These are phyloP conservation scores for Paecilomyces variotii DNA, from an alignment of 2,329 filamentous ascomycete genomes.

Conservation along the genomic window DNA sequence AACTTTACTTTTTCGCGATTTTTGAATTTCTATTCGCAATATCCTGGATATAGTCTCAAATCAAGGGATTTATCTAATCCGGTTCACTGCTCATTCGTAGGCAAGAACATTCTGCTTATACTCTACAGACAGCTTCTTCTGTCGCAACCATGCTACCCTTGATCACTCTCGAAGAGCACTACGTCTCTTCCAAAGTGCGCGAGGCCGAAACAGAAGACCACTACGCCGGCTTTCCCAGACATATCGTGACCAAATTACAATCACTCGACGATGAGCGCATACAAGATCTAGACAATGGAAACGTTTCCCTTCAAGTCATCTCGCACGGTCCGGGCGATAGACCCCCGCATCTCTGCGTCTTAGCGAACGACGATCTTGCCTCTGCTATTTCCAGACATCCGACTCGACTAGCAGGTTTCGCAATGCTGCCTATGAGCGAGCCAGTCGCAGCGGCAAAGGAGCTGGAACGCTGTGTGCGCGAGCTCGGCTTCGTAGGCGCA, in stretches of 20 bases:
- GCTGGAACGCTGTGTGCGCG: conserved; percentile 30
- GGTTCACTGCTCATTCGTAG: too few species aligned
- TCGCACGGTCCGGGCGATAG: conserved; percentile 11
- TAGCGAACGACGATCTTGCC: conserved; percentile 26
- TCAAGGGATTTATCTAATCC: too few species aligned
- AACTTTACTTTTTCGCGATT: not conserved
- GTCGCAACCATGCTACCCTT: conserved; percentile 7
- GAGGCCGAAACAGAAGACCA: conserved; percentile 5
- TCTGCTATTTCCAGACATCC: conserved; percentile 21
- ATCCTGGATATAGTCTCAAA: too few species aligned
- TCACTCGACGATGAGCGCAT: conserved; percentile 4
- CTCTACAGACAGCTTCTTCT: not conserved
- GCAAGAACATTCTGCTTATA: not conserved
- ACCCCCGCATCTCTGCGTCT: conserved; percentile 3
- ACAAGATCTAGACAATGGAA: conserved; percentile 6
- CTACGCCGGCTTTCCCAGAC: conserved; percentile 8
- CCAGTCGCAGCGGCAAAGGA: conserved; percentile 29
- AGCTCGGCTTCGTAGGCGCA: conserved; percentile 43
- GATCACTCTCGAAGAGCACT: conserved; percentile 16
- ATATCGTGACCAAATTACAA: conserved; percentile 8
- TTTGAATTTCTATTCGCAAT: too few species aligned
- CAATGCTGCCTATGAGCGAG: conserved; percentile 33
- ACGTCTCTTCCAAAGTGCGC: conserved; percentile 6
- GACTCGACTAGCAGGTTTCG: conserved; percentile 36
- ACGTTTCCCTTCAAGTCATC: conserved; percentile 8